These are phyloP conservation scores for Phytophthora tentaculata DNA, from an alignment of 352 stramenopile genomes.

Conservation along the genomic window DNA sequence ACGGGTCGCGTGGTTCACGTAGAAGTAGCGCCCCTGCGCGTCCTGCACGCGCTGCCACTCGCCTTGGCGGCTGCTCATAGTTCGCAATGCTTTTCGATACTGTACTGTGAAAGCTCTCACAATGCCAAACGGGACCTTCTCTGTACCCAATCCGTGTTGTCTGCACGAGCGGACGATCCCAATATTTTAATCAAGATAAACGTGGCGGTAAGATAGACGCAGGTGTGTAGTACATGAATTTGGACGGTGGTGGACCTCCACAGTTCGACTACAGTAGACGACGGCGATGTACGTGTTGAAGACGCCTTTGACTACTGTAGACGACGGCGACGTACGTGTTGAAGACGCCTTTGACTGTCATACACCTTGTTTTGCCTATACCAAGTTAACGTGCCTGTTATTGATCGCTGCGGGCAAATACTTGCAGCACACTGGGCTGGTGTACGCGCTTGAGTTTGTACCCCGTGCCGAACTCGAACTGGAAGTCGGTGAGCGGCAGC, in stretches of 20 bases:
- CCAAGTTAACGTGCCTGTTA: too few relatives aligned
- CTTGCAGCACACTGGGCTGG: conserved; percentile 68
- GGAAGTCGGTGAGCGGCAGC: conserved; percentile 43
- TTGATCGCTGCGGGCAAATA: conserved; percentile 28
- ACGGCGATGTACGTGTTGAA: background rate
- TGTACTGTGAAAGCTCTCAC: conserved; percentile 6
- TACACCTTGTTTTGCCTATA: too few relatives aligned
- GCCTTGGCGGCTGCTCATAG: conserved; percentile 45
- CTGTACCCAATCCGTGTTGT: conserved; percentile 4
- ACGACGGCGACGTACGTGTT: background rate
- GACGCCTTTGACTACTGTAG: background rate
- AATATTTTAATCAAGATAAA: conserved; percentile 17
- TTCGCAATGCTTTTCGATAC: conserved; percentile 15
- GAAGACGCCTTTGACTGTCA: background rate
- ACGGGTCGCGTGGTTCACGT: conserved; percentile 83
- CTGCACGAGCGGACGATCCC: conserved; percentile 19
- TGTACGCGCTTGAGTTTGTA: conserved; percentile 53
- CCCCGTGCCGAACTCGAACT: conserved; percentile 65
- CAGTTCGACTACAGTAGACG: conserved; percentile 4
- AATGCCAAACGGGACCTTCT: conserved; percentile 10
- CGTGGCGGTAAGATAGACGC: conserved; percentile 11
- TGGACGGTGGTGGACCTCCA: background rate
- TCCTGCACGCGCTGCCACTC: conserved; percentile 84
- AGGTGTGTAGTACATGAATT: conserved; percentile 1
- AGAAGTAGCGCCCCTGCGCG: conserved; percentile 85